A percentile compares a stretch with the other conserved stretches of the same genome.
These are phyloP conservation scores for Psilocybe sp. DNA, from an alignment of 768 basidiomycete species.

Conservation along the genomic window DNA sequence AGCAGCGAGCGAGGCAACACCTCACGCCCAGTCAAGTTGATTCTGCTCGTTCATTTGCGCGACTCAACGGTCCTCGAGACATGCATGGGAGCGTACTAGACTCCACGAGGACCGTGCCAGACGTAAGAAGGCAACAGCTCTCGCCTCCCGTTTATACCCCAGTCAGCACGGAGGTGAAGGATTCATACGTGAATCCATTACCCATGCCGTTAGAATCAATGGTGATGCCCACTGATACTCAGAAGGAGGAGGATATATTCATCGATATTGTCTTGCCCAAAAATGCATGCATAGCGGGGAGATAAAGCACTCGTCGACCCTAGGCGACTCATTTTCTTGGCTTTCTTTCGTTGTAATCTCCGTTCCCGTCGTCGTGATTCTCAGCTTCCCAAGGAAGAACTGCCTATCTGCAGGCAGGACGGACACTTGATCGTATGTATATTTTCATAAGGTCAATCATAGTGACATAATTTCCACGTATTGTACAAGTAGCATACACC, in stretches of 20 bases:
- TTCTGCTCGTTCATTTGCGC: constrained; percentile 9
- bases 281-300: constrained; percentile 38
- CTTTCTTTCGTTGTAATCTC: neutral
- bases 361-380: too few species aligned
- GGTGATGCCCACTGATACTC: constrained; percentile 25
- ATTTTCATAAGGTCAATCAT: neutral
- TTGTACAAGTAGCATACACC: too few species aligned
- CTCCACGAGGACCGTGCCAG: constrained; percentile 17
- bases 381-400: too few species aligned
- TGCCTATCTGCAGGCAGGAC: too few species aligned
- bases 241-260: constrained; percentile 10
- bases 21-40: neutral
- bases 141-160: neutral
- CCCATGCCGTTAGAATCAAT: constrained; percentile 57
- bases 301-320: constrained; percentile 20
- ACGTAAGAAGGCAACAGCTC: neutral
- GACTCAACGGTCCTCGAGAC: constrained; percentile 18
- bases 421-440: neutral
- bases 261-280: constrained; percentile 28
- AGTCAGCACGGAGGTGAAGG: too few species aligned
- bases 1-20: constrained; percentile 14
- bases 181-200: constrained; percentile 41
- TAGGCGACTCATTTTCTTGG: neutral
- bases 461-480: too few species aligned
- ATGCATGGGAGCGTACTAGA: constrained; percentile 23